Percentiles rank a stretch among this genome's conserved stretches.
Evolutionary conservation across 1,284 basidiomycete genomes (phyloP).

Genomic region (Caloboletus inedulis): DNA sequence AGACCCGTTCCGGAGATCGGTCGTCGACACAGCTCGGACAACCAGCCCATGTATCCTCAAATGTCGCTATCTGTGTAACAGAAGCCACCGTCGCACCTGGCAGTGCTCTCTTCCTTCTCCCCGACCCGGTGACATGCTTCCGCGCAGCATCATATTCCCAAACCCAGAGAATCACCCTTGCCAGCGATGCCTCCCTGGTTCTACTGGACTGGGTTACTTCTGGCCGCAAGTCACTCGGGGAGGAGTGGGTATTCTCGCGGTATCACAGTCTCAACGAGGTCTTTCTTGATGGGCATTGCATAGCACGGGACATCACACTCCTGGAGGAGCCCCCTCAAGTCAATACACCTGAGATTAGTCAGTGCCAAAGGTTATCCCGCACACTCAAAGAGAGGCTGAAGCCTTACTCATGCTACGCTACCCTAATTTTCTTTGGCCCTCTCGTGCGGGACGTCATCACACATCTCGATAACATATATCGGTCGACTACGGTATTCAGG

Average conservation of each 20-base stretch:
- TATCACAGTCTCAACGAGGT: constrained; percentile 90
- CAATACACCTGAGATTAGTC: constrained; percentile 19
- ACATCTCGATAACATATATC: constrained; percentile 49
- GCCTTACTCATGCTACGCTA: constrained; percentile 86
- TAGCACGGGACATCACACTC: constrained; percentile 75
- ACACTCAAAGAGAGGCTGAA: constrained; percentile 59
- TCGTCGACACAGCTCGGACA: constrained; percentile 36
- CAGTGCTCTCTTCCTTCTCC: constrained; percentile 75
- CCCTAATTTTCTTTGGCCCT: constrained; percentile 72
- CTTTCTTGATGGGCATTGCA: constrained; percentile 55
- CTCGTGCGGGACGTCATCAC: constrained; percentile 44
- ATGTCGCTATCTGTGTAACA: constrained; percentile 50
- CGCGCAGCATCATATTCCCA: constrained; percentile 79
- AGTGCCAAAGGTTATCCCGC: constrained; percentile 32
- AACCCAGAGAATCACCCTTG: constrained; percentile 69
- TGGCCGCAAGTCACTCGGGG: constrained; percentile 74
- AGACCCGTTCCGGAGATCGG: constrained; percentile 55
- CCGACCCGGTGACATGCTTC: constrained; percentile 92
- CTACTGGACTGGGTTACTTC: constrained; percentile 91
- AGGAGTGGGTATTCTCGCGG: constrained; percentile 85
- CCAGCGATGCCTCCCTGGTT: constrained; percentile 57
- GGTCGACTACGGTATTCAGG: constrained; percentile 61
- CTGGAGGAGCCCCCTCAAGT: constrained; percentile 49
- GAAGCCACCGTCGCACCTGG: constrained; percentile 50
- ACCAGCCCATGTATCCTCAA: constrained; percentile 23